Evolutionary conservation across 192 early-diverging fungal genomes (phyloP).

Genomic region (Coemansia sp.): DNA sequence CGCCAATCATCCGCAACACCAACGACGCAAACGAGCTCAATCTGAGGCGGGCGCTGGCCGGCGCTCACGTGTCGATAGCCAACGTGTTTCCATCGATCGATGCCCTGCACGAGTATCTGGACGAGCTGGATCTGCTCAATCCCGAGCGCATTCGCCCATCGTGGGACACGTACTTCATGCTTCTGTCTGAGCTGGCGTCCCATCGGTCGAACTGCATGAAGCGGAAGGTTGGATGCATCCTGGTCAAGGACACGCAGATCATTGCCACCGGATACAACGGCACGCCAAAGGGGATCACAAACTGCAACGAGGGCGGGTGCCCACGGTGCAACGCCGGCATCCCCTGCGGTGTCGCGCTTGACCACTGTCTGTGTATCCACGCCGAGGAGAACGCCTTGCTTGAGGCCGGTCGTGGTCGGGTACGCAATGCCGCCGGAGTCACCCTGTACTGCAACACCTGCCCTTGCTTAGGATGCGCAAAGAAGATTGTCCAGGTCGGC

Average conservation of each 20-base stretch:
- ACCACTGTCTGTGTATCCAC: conserved; percentile 93
- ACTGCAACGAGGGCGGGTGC: conserved; percentile 97
- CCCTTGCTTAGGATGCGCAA: conserved; percentile 86
- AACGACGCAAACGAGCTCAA: conserved; percentile 22
- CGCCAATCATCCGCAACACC: conserved; percentile 27
- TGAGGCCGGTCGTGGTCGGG: conserved; percentile 92
- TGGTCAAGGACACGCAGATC: conserved; percentile 83
- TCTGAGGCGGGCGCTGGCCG: conserved; percentile 33
- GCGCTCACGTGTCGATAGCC: conserved; percentile 64
- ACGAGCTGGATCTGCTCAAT: conserved; percentile 64
- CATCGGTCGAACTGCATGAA: conserved; percentile 98
- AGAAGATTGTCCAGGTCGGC: conserved; percentile 95
- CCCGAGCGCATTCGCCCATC: conserved; percentile 79
- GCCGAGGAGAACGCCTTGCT: conserved; percentile 98
- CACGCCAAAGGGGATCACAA: conserved; percentile 85
- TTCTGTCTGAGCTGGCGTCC: conserved; percentile 87
- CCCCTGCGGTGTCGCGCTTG: conserved; percentile 73
- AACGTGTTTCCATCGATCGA: conserved; percentile 56
- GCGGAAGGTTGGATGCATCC: conserved; percentile 90
- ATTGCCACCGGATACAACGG: conserved; percentile 99
- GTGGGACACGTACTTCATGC: conserved; percentile 99
- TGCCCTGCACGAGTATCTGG: conserved; percentile 50
- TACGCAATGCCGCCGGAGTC: conserved; percentile 59
- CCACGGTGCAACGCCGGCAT: conserved; percentile 86
- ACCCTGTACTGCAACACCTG: conserved; percentile 96